phyloP scores from a whole-genome alignment of 2,329 filamentous ascomycete species.

The Aspergillus amoenus region DNA sequence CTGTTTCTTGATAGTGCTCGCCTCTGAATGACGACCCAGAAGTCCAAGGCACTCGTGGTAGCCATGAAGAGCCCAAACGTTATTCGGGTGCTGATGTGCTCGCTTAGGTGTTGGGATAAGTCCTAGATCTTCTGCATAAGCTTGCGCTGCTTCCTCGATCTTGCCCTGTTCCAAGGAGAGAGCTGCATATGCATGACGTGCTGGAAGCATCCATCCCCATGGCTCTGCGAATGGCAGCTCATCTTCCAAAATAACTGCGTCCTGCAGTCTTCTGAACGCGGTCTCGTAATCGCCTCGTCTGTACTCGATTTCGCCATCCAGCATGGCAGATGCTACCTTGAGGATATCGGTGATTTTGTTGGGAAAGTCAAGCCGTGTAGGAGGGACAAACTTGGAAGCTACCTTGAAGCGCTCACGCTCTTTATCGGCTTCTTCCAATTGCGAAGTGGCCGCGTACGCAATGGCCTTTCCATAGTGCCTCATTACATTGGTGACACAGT shows the following conservation, averaged over 20 bases:
- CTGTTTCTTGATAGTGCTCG: constrained; percentile 47
- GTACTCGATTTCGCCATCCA: constrained; percentile 72
- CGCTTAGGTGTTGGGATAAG: constrained; percentile 57
- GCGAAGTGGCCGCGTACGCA: constrained; percentile 59
- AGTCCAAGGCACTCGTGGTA: constrained; percentile 66
- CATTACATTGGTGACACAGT: constrained; percentile 68
- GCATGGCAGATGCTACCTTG: constrained; percentile 60
- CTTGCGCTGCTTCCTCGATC: constrained; percentile 53
- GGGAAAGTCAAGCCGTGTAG: constrained; percentile 63
- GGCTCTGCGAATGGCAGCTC: constrained; percentile 68
- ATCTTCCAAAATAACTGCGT: constrained; percentile 61
- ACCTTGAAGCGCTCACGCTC: constrained; percentile 53
- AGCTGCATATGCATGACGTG: constrained; percentile 67
- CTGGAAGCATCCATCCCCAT: constrained; percentile 76
- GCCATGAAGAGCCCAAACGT: constrained; percentile 73
- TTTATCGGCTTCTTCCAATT: constrained; percentile 53
- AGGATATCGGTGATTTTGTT: constrained; percentile 65
- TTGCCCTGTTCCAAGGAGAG: constrained; percentile 65
- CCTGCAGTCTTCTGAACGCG: constrained; percentile 59
- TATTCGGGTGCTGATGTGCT: constrained; percentile 65
- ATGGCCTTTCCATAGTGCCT: constrained; percentile 66
- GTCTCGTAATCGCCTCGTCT: constrained; percentile 56
- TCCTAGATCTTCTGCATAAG: constrained; percentile 63
- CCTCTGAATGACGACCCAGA: constrained; percentile 50
- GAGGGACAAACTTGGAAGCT: constrained; percentile 54